Percentiles rank a stretch among this genome's conserved stretches.
phyloP scores from a whole-genome alignment of 208 protist genomes.

The Wallacemonas sp. region DNA sequence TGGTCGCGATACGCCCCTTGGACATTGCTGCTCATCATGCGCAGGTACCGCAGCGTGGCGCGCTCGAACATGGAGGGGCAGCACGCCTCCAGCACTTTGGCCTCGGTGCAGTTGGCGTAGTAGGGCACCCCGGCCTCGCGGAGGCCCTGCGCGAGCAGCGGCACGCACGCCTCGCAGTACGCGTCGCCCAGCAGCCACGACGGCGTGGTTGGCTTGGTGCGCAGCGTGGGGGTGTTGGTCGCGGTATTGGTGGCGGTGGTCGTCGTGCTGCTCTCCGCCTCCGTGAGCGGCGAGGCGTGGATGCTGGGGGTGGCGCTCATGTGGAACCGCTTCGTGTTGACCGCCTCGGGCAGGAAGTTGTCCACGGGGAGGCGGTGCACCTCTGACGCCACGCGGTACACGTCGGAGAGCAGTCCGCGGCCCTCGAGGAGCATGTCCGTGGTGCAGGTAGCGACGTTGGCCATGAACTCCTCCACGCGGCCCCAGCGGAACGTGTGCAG shows the following conservation, averaged over 20 bases:
- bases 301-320: slow-evolving; percentile 13
- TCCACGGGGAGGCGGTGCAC: slow-evolving; percentile 63
- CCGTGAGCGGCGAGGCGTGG: slow-evolving; percentile 16
- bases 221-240: too few relatives aligned
- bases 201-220: too few relatives aligned
- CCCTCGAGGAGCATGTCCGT: slow-evolving; percentile 78
- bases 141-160: slow-evolving; percentile 1
- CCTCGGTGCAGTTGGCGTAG: slow-evolving; percentile 35
- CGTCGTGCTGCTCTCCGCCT: slow-evolving; percentile 39
- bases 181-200: slow-evolving; percentile 18
- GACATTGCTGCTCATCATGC: slow-evolving; percentile 57
- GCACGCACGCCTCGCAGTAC: slow-evolving; percentile 11
- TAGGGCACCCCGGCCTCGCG: slow-evolving; percentile 22
- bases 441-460: slow-evolving; percentile 64
- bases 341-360: slow-evolving; percentile 62
- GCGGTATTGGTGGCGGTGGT: slow-evolving; percentile 20
- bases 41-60: slow-evolving; percentile 66
- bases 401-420: slow-evolving; percentile 51
- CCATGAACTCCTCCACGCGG: slow-evolving; percentile 87
- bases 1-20: slow-evolving; percentile 34
- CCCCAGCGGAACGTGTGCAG: slow-evolving; percentile 85
- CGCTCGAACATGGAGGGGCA: slow-evolving; percentile 85
- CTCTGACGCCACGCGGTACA: slow-evolving; percentile 49
- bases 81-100: slow-evolving; percentile 70
- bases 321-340: slow-evolving; percentile 43